These are phyloP conservation scores for Fusarium chaquense DNA, from an alignment of 2,329 filamentous ascomycete species.

Conservation along the genomic window DNA sequence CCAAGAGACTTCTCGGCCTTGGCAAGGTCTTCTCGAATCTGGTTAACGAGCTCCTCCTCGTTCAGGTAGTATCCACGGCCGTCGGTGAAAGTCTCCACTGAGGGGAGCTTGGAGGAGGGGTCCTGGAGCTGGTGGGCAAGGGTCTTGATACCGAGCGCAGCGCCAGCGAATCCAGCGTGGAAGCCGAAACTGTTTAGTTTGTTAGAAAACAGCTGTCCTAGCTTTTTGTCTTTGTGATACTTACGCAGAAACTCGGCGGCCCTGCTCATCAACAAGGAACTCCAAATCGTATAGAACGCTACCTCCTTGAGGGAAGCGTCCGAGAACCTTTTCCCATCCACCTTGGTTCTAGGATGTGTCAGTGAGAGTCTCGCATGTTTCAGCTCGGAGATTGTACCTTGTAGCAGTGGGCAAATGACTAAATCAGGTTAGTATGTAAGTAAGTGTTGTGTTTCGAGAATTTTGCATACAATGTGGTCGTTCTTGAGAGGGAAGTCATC, in stretches of 20 bases:
- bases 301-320: constrained; percentile 77
- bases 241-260: constrained; percentile 34
- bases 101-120: constrained; percentile 74
- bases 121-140: constrained; percentile 87
- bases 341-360: constrained; percentile 81
- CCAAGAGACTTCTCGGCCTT: constrained; percentile 80
- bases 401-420: constrained; percentile 78
- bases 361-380: constrained; percentile 49
- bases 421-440: background rate
- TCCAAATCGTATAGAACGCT: constrained; percentile 80
- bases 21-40: constrained; percentile 57
- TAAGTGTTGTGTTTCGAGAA: no score
- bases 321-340: constrained; percentile 83
- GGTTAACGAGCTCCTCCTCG: constrained; percentile 67
- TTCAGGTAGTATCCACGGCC: constrained; percentile 77
- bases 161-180: constrained; percentile 80
- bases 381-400: constrained; percentile 71
- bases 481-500: constrained; percentile 67
- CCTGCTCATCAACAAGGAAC: constrained; percentile 76
- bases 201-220: background rate
- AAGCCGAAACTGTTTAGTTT: constrained; percentile 68
- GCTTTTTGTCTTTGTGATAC: background rate
- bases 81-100: constrained; percentile 46
- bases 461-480: constrained; percentile 40
- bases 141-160: constrained; percentile 79